Base-by-base conservation (phyloP, 495 filamentous ascomycete genomes). In the Pseudoneurospora amorphoporcata region DNA sequence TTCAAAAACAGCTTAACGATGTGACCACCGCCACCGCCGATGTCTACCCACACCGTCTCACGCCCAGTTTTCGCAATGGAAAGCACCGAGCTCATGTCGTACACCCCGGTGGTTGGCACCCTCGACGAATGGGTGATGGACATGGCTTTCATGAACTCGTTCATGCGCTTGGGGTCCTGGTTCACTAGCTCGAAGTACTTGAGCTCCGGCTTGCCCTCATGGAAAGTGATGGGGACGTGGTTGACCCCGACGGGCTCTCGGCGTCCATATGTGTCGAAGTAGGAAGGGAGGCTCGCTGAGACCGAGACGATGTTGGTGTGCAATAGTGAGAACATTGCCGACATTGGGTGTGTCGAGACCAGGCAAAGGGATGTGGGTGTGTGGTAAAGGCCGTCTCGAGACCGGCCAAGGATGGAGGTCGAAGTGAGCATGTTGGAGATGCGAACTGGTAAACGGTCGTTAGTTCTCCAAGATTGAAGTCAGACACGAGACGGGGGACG, bases 301-400 rank as follows among this genome's bases (percentile, higher is more conserved):
- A 74, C 74, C 16, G 68, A 43, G 53, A 78, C 72, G 39, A 82
- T 69, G 41, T 80, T 77, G 42, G 77, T 79, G 74, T 72, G 77
- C 61, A 97, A 82, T 1, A 92, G 53, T 90, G 92, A 94, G 73
- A 82, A 82, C 71, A 76, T 78, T 45, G 73, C 72, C 5, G 70
- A 73, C 71, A 81, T 75, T 12, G 76, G 71, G 40, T 78, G 69
- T 35, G 58, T 68, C 1, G 71, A 35, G 45, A 71, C 75, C 7
- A 79, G 77, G 5, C 75, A 70, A 4, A 75, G 69, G 32, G 81
- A 82, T 3, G 74, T 74, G 0, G 78, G 77, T 4, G 81, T 81
- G 70, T 82, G 81, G 9, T 75, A 70, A 29, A 82, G 73, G 41
- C 72, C 71, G 41, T 68, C 65, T 10, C 73, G 65, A 8, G 69